These are phyloP conservation scores for Phytopythium litorale DNA, from an alignment of 352 stramenopile genomes.

Conservation along the genomic window DNA sequence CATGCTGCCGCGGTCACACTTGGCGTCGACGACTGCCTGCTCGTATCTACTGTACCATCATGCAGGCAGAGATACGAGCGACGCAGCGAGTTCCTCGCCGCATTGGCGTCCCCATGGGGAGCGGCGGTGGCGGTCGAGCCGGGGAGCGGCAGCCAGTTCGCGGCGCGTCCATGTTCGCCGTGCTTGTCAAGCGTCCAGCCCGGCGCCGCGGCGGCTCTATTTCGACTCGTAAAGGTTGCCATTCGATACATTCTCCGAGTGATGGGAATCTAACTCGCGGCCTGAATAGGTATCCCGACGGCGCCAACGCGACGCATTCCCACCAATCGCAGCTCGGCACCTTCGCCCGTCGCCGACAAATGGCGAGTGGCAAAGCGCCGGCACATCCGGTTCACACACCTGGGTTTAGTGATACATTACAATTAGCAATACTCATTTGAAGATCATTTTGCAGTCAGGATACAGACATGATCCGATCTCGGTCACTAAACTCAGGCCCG, in stretches of 20 bases:
- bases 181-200: background rate
- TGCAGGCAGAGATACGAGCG: no score
- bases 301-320: no score
- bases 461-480: no score
- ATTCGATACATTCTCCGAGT: background rate
- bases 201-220: background rate
- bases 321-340: no score
- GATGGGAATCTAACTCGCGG: no score
- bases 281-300: background rate
- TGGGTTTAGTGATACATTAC: background rate
- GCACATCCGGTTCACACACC: background rate
- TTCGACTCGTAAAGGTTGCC: background rate
- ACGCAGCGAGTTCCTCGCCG: no score
- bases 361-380: background rate
- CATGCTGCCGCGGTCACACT: background rate
- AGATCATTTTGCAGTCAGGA: no score
- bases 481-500: background rate
- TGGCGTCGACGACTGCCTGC: no score
- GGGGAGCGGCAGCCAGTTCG: background rate
- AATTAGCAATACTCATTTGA: no score
- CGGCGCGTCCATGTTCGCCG: background rate
- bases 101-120: no score
- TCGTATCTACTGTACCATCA: no score
- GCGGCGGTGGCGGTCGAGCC: background rate
- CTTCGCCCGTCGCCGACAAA: background rate